Evolutionary conservation across 1,284 basidiomycete genomes (phyloP), one percentile per base, ranked within the genome.

Genomic region (Naganishia liquefaciens): DNA sequence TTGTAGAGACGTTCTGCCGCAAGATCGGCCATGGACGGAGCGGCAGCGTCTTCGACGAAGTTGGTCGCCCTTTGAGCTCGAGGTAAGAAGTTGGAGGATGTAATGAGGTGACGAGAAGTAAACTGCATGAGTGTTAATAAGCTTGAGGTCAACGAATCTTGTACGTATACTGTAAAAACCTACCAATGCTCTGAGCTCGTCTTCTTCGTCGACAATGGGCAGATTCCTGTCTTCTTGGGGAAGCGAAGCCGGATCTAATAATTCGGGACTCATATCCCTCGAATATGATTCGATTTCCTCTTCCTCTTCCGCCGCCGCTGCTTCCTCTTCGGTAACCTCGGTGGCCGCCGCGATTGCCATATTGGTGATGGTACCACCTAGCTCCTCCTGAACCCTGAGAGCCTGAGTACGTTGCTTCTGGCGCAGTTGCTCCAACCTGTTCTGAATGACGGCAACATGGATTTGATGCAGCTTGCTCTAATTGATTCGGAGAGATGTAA

Each of bases 341-440:
- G 53, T 47, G 30, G 74, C 68, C 46, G 80, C 79, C 37, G 80
- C 76, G 58, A 37, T 71, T 44, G 72, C 63, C 81, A 39, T 82
- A 74, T 82, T 84, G 43, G 84, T 85, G 62, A 91, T 87, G 54
- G 88, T 89, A 53, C 89, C 90, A 43, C 94, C 84, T 25, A 99
- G 81, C 75, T 98, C 94, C 74, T 91, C 88, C 74, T 96, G 91
- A 0, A 93, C 93, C 72, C 89, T 88, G 51, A 91, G 79, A 1
- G 95, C 96, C 75, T 98, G 94, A 72, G 97, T 92, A 61, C 95
- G 86, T 78, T 99, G 96, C 62, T 88, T 86, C 76, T 93, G 93
- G 68, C 94, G 89, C 62, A 99, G 85, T 73, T 97, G 93, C 73
- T 98, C 95, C 21, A 99, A 82, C 49, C 96, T 86, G 75, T 99